Evolutionary conservation across 23 red algal genomes (phyloP).

Genomic region (Gracilaria caudata): DNA sequence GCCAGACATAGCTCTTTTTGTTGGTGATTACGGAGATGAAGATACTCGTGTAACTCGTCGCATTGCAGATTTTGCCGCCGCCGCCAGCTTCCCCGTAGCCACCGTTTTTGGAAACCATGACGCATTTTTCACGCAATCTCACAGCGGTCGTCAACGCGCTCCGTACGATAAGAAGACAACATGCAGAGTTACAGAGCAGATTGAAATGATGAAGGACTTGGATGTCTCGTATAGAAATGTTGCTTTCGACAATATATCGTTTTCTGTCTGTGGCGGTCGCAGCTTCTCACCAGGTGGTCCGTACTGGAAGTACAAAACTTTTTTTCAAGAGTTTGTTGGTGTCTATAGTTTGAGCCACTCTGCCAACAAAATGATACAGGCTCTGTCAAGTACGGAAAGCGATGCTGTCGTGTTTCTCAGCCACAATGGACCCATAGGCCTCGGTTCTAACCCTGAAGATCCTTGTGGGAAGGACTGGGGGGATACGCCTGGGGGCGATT

Average conservation of each 20-base stretch:
- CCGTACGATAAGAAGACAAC: slow-evolving; percentile 51
- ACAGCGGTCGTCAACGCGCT: slow-evolving; percentile 27
- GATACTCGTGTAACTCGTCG: slow-evolving; percentile 48
- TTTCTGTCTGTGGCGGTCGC: slow-evolving; percentile 80
- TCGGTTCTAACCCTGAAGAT: slow-evolving; percentile 52
- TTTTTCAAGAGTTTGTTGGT: slow-evolving; percentile 75
- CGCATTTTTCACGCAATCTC: slow-evolving; percentile 74
- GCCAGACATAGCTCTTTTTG: slow-evolving; percentile 78
- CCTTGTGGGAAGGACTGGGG: slow-evolving; percentile 89
- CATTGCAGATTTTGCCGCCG: slow-evolving; percentile 35
- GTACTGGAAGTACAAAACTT: slow-evolving; percentile 73
- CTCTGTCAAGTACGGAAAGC: slow-evolving; percentile 19
- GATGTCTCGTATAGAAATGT: slow-evolving; percentile 68
- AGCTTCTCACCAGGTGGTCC: slow-evolving; percentile 79
- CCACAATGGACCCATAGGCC: slow-evolving; percentile 80
- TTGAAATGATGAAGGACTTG: slow-evolving; percentile 29
- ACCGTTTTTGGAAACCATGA: slow-evolving; percentile 91
- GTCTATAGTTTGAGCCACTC: slow-evolving; percentile 60
- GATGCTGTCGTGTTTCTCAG: slow-evolving; percentile 67
- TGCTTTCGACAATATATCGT: not conserved
- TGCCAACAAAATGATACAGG: slow-evolving; percentile 48
- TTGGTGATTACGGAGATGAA: slow-evolving; percentile 91
- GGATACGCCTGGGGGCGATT: slow-evolving; percentile 75
- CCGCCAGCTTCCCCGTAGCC: slow-evolving; percentile 17
- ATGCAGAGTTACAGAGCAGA: slow-evolving; percentile 64